Evolutionary conservation across 768 basidiomycete genomes (phyloP).

Genomic region (Baorangia bicolor): DNA sequence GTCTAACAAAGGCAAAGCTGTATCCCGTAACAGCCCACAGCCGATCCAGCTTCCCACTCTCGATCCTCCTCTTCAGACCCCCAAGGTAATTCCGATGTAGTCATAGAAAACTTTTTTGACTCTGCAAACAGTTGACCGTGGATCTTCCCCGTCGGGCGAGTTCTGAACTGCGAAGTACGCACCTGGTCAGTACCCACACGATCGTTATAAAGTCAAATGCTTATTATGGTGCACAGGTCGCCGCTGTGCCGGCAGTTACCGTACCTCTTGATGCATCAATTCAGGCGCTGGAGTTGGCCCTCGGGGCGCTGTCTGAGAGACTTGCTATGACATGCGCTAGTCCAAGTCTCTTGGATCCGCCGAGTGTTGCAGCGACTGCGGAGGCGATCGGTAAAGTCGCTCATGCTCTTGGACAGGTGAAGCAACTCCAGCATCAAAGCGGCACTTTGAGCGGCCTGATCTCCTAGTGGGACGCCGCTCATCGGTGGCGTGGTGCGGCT

Average conservation of each 20-base stretch:
- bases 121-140: conserved; percentile 18
- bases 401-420: conserved; percentile 59
- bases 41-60: conserved; percentile 34
- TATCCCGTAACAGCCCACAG: conserved; percentile 26
- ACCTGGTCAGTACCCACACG: conserved; percentile 9
- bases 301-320: conserved; percentile 52
- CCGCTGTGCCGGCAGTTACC: conserved; percentile 11
- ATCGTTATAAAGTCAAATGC: neutral
- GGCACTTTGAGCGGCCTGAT: conserved; percentile 8
- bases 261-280: conserved; percentile 33
- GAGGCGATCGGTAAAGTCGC: conserved; percentile 68
- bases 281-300: conserved; percentile 50
- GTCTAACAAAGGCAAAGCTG: conserved; percentile 10
- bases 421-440: conserved; percentile 49
- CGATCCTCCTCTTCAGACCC: conserved; percentile 29
- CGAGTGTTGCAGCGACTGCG: conserved; percentile 55
- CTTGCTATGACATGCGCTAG: conserved; percentile 45
- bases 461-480: conserved; percentile 9
- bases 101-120: conserved; percentile 4
- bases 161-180: conserved; percentile 18
- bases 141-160: conserved; percentile 14
- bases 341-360: conserved; percentile 41
- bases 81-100: conserved; percentile 23
- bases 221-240: conserved; percentile 17
- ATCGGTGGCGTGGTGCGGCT: conserved; percentile 11